These are phyloP conservation scores for Fusarium sp. DNA, from an alignment of 2,329 filamentous ascomycete species.

Conservation along the genomic window DNA sequence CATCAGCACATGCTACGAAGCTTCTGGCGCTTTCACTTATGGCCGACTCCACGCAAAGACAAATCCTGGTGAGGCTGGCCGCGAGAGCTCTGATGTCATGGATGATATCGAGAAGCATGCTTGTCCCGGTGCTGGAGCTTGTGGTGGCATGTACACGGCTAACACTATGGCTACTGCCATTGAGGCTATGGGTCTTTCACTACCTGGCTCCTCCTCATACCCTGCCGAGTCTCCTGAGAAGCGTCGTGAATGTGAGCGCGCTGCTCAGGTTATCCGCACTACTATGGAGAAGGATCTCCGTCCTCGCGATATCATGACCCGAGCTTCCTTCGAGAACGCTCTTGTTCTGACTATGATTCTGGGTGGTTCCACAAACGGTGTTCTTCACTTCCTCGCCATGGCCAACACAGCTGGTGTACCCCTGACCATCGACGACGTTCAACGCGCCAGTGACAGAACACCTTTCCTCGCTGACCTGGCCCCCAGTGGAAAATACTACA, in stretches of 20 bases:
- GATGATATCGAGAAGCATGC: conserved; percentile 83
- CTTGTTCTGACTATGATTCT: conserved; percentile 90
- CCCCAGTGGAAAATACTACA: conserved; percentile 84
- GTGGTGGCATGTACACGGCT: conserved; percentile 88
- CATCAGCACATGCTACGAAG: conserved; percentile 89
- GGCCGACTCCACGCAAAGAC: conserved; percentile 77
- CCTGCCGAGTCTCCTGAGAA: conserved; percentile 85
- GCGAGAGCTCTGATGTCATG: conserved; percentile 80
- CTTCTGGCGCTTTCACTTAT: conserved; percentile 83
- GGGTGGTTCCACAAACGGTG: conserved; percentile 89
- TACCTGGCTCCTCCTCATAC: conserved; percentile 85
- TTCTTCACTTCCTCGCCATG: conserved; percentile 91
- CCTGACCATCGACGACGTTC: conserved; percentile 83
- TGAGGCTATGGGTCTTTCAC: conserved; percentile 85
- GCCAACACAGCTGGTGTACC: conserved; percentile 82
- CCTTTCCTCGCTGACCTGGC: conserved; percentile 88
- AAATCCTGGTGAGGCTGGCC: conserved; percentile 67
- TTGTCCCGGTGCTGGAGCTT: conserved; percentile 72
- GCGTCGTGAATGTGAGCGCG: conserved; percentile 85
- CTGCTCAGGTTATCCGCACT: conserved; percentile 77
- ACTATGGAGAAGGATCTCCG: conserved; percentile 87
- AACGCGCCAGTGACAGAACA: conserved; percentile 81
- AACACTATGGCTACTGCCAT: conserved; percentile 93
- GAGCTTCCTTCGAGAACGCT: conserved; percentile 85
- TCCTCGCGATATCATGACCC: conserved; percentile 82